Percentiles rank a stretch among this genome's conserved stretches.
phyloP scores from a whole-genome alignment of 208 protist genomes.

The Wallacemonas sp. region DNA sequence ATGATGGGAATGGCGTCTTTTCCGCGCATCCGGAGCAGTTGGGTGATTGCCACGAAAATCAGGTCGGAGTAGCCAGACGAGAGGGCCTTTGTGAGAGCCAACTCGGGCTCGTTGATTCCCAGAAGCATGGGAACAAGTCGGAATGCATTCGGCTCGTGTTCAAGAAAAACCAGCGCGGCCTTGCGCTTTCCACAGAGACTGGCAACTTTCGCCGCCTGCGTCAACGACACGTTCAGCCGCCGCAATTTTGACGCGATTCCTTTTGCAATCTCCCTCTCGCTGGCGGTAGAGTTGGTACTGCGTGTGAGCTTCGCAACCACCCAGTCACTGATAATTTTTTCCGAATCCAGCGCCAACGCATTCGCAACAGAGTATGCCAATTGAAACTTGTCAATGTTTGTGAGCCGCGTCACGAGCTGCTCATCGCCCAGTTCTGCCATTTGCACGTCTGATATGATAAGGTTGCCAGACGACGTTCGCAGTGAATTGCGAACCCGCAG shows the following conservation, averaged over 20 bases:
- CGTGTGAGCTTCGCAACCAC: slow-evolving; percentile 86
- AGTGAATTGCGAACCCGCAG: slow-evolving; percentile 93
- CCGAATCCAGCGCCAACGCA: slow-evolving; percentile 55
- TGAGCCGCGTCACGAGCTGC: slow-evolving; percentile 76
- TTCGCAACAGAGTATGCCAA: slow-evolving; percentile 83
- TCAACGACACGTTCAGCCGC: slow-evolving; percentile 42
- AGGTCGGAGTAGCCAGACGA: slow-evolving; percentile 49
- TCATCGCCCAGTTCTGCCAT: slow-evolving; percentile 57
- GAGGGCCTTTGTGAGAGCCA: slow-evolving; percentile 54
- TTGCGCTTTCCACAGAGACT: slow-evolving; percentile 45
- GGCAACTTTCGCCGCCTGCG: slow-evolving; percentile 56
- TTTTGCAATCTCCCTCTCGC: slow-evolving; percentile 37
- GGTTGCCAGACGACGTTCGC: slow-evolving; percentile 55
- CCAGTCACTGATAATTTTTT: slow-evolving; percentile 93
- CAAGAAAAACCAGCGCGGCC: slow-evolving; percentile 60
- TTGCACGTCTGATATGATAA: slow-evolving; percentile 90
- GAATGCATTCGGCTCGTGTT: slow-evolving; percentile 47
- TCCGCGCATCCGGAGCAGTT: slow-evolving; percentile 52
- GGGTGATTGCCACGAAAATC: slow-evolving; percentile 65
- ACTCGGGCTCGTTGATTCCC: slow-evolving; percentile 66
- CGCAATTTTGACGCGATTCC: slow-evolving; percentile 56
- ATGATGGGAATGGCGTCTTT: slow-evolving; percentile 37
- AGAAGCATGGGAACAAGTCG: slow-evolving; percentile 65
- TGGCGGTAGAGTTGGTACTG: slow-evolving; percentile 8
- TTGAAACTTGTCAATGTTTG: slow-evolving; percentile 79